Conservation (phyloP, 2,329 filamentous ascomycete genomes). For the Botryotinia convoluta region DNA sequence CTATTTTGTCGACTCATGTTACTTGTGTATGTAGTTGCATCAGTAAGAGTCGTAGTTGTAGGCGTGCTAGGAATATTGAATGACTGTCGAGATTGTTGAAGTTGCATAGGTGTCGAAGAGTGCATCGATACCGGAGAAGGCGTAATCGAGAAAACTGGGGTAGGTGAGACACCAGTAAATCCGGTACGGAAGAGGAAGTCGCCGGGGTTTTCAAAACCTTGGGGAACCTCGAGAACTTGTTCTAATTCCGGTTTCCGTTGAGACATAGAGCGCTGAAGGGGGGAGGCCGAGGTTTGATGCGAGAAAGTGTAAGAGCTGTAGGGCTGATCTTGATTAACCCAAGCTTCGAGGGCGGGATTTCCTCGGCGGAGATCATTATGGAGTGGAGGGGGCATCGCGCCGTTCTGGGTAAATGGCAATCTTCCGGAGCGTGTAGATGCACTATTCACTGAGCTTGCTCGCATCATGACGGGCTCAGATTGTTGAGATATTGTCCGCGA, state of each 20-base stretch:
- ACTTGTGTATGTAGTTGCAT: slow-evolving; percentile 36
- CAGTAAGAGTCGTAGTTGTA: slow-evolving; percentile 35
- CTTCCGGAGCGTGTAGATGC: slow-evolving; percentile 31
- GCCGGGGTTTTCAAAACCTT: slow-evolving; percentile 31
- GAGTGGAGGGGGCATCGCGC: slow-evolving; percentile 30
- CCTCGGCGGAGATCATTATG: slow-evolving; percentile 30
- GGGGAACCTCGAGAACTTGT: slow-evolving; percentile 34
- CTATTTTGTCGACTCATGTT: slow-evolving; percentile 39
- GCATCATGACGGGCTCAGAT: slow-evolving; percentile 35
- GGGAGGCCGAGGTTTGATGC: slow-evolving; percentile 24
- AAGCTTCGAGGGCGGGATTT: slow-evolving; percentile 30
- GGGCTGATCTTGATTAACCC: slow-evolving; percentile 34
- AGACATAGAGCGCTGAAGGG: slow-evolving; percentile 27
- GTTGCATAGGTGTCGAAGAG: slow-evolving; percentile 18
- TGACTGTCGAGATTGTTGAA: slow-evolving; percentile 24
- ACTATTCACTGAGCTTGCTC: slow-evolving; percentile 33
- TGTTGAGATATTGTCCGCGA: slow-evolving; percentile 34
- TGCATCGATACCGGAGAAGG: slow-evolving; percentile 19
- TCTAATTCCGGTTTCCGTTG: slow-evolving; percentile 31
- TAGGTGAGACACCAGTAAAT: slow-evolving; percentile 12
- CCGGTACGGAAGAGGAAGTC: slow-evolving; percentile 32
- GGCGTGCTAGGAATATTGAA: slow-evolving; percentile 37
- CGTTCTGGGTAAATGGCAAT: slow-evolving; percentile 33
- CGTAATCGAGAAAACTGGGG: slow-evolving; percentile 29
- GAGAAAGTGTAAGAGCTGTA: slow-evolving; percentile 32